These are phyloP conservation scores for Penicillium longicatenatum DNA, from an alignment of 495 filamentous ascomycete species.

Conservation along the genomic window DNA sequence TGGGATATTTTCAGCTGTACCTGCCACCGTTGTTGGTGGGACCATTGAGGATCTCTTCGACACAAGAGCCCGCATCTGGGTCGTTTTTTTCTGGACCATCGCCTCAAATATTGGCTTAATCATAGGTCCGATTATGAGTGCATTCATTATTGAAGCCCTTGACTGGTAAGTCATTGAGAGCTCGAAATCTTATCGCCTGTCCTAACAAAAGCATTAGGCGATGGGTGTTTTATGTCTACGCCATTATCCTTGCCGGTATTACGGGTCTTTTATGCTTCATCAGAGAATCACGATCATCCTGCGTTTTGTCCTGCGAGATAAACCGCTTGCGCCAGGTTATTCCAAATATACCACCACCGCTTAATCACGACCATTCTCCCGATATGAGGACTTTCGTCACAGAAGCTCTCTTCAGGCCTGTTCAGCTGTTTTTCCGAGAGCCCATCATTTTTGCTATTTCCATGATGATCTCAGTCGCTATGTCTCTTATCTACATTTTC, in stretches of 20 bases:
- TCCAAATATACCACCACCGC: conserved; percentile 24
- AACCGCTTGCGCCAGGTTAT: conserved; percentile 28
- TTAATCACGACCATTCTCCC: conserved; percentile 47
- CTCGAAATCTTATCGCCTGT: conserved; percentile 22
- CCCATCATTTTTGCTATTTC: conserved; percentile 51
- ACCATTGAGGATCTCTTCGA: conserved; percentile 56
- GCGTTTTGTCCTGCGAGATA: conserved; percentile 38
- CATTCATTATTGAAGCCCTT: conserved; percentile 38
- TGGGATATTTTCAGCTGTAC: conserved; percentile 52
- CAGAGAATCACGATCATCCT: conserved; percentile 48
- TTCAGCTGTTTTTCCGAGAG: conserved; percentile 50
- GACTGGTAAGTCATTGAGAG: conserved; percentile 37
- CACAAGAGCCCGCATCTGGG: conserved; percentile 47
- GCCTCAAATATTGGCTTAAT: conserved; percentile 47
- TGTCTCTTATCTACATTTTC: conserved; percentile 57
- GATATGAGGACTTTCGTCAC: conserved; percentile 39
- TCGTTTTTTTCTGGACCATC: conserved; percentile 50
- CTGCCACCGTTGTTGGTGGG: conserved; percentile 51
- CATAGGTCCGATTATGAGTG: conserved; percentile 47
- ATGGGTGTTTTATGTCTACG: conserved; percentile 48
- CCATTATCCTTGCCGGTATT: conserved; percentile 41
- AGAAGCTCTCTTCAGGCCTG: conserved; percentile 44
- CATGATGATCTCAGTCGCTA: conserved; percentile 47
- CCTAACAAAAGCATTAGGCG: conserved; percentile 27
- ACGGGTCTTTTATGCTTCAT: conserved; percentile 36